phyloP scores from a whole-genome alignment of 1,139 yeast genomes.

The Geotrichum reessii region DNA sequence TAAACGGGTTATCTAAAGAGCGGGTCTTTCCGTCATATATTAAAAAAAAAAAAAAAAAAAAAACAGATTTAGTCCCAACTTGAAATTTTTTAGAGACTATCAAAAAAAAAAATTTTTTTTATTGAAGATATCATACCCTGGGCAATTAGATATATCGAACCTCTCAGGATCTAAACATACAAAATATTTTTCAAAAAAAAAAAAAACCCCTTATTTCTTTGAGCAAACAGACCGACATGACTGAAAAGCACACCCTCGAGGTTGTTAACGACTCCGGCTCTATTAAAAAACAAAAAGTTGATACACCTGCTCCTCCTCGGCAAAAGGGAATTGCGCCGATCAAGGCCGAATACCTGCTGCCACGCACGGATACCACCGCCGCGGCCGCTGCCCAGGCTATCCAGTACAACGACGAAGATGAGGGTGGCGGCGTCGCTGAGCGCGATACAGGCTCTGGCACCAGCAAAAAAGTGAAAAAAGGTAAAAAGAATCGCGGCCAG shows the following conservation, averaged over 20 bases:
- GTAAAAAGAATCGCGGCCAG: constrained; percentile 62
- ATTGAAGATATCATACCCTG: not conserved
- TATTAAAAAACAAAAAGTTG: constrained; percentile 8
- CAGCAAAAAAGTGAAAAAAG: constrained; percentile 41
- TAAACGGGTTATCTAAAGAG: not conserved
- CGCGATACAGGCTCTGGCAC: constrained; percentile 43
- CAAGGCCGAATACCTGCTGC: constrained; percentile 48
- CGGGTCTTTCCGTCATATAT: not conserved
- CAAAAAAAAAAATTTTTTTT: constrained; percentile 1
- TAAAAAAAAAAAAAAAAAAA: not conserved
- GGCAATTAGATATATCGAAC: not conserved
- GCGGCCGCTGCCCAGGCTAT: constrained; percentile 27
- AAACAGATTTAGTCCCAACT: not conserved
- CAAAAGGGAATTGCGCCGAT: constrained; percentile 55
- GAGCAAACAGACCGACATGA: not conserved
- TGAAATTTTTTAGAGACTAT: not conserved
- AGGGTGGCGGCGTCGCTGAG: constrained; percentile 39
- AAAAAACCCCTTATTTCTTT: too few relatives aligned
- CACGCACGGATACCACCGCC: constrained; percentile 19
- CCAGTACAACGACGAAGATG: constrained; percentile 45
- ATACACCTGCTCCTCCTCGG: constrained; percentile 4
- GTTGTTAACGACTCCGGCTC: constrained; percentile 5
- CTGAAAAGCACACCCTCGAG: constrained; percentile 11
- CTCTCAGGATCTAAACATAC: too few relatives aligned
- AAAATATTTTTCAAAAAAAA: too few relatives aligned